These are phyloP conservation scores for Penicillium riverlandense DNA, from an alignment of 495 filamentous ascomycete species.

Conservation along the genomic window DNA sequence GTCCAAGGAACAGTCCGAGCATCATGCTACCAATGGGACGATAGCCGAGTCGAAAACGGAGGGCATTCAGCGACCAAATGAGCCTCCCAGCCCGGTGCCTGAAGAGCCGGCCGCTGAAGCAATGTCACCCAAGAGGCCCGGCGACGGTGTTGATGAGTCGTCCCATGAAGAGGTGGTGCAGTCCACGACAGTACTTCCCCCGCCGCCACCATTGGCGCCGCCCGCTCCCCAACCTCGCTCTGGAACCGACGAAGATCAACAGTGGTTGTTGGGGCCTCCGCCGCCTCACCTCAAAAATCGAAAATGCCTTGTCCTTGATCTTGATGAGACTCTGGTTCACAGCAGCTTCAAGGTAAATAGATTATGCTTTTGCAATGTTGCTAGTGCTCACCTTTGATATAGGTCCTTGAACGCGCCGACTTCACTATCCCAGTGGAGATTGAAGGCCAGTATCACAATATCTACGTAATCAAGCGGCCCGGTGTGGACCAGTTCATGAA, in stretches of 20 bases:
- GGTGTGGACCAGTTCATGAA: constrained; percentile 99
- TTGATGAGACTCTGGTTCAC: constrained; percentile 98
- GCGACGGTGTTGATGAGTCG: constrained; percentile 9
- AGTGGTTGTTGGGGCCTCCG: constrained; percentile 74
- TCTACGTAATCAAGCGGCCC: constrained; percentile 97
- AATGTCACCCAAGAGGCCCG: constrained; percentile 4
- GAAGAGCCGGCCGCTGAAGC: constrained; percentile 9
- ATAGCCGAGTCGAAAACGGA: constrained; percentile 9
- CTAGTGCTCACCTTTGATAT: constrained; percentile 15
- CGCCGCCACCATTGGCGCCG: constrained; percentile 52
- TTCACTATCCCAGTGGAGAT: constrained; percentile 99
- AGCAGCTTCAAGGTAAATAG: constrained; percentile 91
- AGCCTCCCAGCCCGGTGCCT: constrained; percentile 1
- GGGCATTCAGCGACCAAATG: constrained; percentile 1
- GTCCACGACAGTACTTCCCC: constrained; percentile 41
- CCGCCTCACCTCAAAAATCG: constrained; percentile 69
- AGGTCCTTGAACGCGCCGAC: constrained; percentile 97
- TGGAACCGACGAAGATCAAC: constrained; percentile 40
- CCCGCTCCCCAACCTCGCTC: constrained; percentile 21
- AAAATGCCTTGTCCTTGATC: constrained; percentile 92
- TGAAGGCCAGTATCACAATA: constrained; percentile 97
- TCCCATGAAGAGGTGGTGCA: constrained; percentile 26
- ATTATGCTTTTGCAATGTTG: no score
- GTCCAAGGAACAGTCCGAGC: constrained; percentile 4
- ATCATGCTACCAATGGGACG: constrained; percentile 4